Evolutionary conservation across 306 rosid species (phyloP), one percentile per base, ranked within the genome.

Genomic region (Trifolium subterraneum): DNA sequence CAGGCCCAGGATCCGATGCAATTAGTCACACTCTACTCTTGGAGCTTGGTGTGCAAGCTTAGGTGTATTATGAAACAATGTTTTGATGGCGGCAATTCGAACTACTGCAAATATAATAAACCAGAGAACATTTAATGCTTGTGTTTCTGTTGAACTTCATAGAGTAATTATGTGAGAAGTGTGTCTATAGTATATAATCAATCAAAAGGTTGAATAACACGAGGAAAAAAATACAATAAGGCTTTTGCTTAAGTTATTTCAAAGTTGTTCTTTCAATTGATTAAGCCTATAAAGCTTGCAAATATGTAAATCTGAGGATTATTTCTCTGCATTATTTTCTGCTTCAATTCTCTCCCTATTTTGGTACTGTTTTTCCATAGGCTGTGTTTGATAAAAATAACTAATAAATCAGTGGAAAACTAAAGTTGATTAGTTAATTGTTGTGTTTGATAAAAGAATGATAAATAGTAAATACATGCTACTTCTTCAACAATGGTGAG

Each of bases 41-140:
- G 86, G 99, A 95, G 86, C 97, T 95, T 48, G 98, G 87, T 64
- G 85, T 77, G 31, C 79, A 78, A 75, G 91, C 87, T n/a, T 86
- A 86, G 82, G 14, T 64, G 13, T n/a, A 27, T 45, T 15, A 27
- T 79, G 60, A 54, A 14, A 59, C 31, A 20, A 7, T 71, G 42
- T 70, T 76, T 60, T 61, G 39, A 27, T 64, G 78, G 70, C 18
- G 50, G 71, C 66, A 52, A 42, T 77, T 70, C 31, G 56, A 39
- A 33, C 63, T 58, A 23, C 70, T 60, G 54, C 73, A 70, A 64
- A 48, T 72, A 75, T 33, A 56, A 48, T 58, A 35, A 54, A 64
- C 73, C 15, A 15, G 63, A 70, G 64, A 56, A 81, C 68, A 41
- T 75, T 9, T 44, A 41, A 71, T 52, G 25, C 41, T 47, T 52